Base-by-base conservation (phyloP, 306 rosid species). In the Pterocarpus santalinus region DNA sequence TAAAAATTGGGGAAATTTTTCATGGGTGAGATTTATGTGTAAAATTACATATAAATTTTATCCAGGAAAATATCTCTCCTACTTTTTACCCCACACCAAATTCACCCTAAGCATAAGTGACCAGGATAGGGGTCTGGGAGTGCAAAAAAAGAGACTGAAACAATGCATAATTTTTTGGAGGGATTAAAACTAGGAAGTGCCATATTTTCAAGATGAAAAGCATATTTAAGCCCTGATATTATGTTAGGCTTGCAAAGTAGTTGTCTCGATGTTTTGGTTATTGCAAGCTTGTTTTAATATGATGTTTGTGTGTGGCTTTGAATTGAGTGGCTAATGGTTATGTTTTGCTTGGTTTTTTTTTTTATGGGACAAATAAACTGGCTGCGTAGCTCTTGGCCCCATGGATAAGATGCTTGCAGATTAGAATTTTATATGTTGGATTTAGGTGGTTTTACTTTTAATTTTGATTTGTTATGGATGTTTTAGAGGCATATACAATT, bases 161-260 rank as follows among this genome's bases (percentile, higher is more conserved):
- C 52, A 46, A 46, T 7, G 52, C 52, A 39, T 4, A 39, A 4
- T 39, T 39, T 7, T 39, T 39, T 39, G 44, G 47, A 43, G 47
- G 1, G 47, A 10, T 43, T 43, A 5, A 43, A 43, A 43, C 47
- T 43, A 43, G 8, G 5, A 43, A 5, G 47, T 43, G 47, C 47
- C 8, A 43, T 43, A 43, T 43, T 52, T 52, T 55, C 17, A n/a
- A 5, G 61, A 15, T 16, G 9, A n/a, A 15, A 5, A 55, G 32
- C 61, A n/a, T n/a, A 17, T 55, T 55, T 4, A 55, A 55, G 61
- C 8, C 61, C 3, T 16, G 61, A 7, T 55, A 16, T 16, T 55
- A 15, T 78, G 41, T 14, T 90, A 73, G 35, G 86, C 78, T 47
- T 56, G 47, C 34, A 68, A 2, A 39, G 0, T 66, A 7, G 49